These are phyloP conservation scores for Leccinellum albellum DNA, from an alignment of 768 basidiomycete species.

Conservation along the genomic window DNA sequence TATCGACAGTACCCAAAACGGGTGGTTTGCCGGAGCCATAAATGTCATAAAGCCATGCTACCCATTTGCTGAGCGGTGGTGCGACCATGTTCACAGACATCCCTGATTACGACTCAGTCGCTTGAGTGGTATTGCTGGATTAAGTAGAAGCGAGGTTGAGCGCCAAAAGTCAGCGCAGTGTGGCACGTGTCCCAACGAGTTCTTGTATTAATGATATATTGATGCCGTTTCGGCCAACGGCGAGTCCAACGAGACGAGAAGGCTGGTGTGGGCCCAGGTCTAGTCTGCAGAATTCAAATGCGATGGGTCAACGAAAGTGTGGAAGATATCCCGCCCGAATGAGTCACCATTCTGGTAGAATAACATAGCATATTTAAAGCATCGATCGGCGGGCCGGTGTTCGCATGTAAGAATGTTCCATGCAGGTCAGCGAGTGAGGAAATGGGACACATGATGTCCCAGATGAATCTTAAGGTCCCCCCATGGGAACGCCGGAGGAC, in stretches of 20 bases:
- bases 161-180: background rate
- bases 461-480: background rate
- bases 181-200: background rate
- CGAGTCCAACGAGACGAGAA: background rate
- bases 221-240: background rate
- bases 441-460: background rate
- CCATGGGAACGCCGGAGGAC: background rate
- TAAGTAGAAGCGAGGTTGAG: background rate
- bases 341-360: background rate
- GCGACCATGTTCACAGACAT: constrained; percentile 20
- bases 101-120: background rate
- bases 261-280: background rate
- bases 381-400: background rate
- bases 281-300: background rate
- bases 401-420: background rate
- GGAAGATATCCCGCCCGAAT: background rate
- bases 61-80: constrained; percentile 23
- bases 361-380: constrained; percentile 6
- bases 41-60: constrained; percentile 18
- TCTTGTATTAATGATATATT: background rate
- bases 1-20: constrained; percentile 52
- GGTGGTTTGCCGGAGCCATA: constrained; percentile 23
- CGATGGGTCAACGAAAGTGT: background rate
- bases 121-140: background rate
- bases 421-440: background rate